Percentiles rank a stretch among this genome's conserved stretches.
Conservation (phyloP, 2,329 filamentous ascomycete genomes). For the Dothiorella sarmentorum region DNA sequence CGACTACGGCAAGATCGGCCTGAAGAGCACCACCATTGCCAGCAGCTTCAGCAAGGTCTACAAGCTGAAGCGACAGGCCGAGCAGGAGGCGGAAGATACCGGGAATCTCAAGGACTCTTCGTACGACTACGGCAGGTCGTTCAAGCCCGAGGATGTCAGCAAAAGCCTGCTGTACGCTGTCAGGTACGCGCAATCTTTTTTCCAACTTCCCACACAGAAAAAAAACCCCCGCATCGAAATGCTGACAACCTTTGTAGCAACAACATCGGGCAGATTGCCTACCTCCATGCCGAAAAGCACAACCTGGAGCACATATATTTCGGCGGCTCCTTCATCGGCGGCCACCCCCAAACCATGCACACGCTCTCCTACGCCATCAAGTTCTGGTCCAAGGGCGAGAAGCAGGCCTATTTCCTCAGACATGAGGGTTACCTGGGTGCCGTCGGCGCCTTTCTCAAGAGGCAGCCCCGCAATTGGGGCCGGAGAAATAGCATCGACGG, state of each 20-base stretch:
- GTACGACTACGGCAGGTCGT: conserved; percentile 49
- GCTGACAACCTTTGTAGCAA: conserved; percentile 56
- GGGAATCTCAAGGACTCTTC: conserved; percentile 43
- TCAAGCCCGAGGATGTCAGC: conserved; percentile 80
- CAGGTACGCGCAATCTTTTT: conserved; percentile 50
- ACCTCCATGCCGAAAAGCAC: conserved; percentile 95
- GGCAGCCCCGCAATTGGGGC: conserved; percentile 89
- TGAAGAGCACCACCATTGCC: conserved; percentile 93
- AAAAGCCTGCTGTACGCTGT: conserved; percentile 90
- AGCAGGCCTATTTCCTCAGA: conserved; percentile 91
- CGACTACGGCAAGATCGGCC: conserved; percentile 91
- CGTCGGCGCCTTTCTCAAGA: conserved; percentile 89
- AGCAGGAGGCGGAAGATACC: conserved; percentile 71
- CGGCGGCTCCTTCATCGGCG: conserved; percentile 92
- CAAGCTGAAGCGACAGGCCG: conserved; percentile 82
- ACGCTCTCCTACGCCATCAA: conserved; percentile 94
- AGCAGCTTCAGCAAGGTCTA: conserved; percentile 97
- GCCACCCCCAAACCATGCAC: conserved; percentile 96
- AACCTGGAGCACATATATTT: conserved; percentile 92
- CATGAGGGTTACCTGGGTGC: conserved; percentile 95
- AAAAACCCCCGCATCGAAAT: too few relatives aligned
- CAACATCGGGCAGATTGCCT: conserved; percentile 97
- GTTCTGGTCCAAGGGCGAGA: conserved; percentile 92
- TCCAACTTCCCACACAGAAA: too few relatives aligned
- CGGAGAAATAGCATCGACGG: conserved; percentile 71